Evolutionary conservation across 768 basidiomycete genomes (phyloP).

Genomic region (Agaricus subrufescens): DNA sequence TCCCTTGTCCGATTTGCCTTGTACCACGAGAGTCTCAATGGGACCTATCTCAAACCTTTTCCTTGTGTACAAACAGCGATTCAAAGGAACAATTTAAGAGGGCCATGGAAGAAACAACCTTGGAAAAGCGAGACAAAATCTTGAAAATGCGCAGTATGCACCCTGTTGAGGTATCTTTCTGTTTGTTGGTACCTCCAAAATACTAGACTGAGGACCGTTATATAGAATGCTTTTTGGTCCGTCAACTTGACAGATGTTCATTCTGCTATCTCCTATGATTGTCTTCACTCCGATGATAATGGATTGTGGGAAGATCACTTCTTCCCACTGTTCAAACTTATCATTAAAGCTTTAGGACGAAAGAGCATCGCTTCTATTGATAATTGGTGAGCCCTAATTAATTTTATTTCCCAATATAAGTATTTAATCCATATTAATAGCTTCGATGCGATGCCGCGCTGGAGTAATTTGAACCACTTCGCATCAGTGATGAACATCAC

Average conservation of each 20-base stretch:
- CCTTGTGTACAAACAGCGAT: slow-evolving; percentile 12
- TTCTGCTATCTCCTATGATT: too few relatives aligned
- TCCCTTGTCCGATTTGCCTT: slow-evolving; percentile 31
- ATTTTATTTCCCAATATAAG: too few relatives aligned
- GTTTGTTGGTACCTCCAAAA: too few relatives aligned
- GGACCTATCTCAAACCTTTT: slow-evolving; percentile 14
- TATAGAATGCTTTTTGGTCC: too few relatives aligned
- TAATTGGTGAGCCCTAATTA: too few relatives aligned
- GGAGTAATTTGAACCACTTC: slow-evolving; percentile 29
- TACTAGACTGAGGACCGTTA: too few relatives aligned
- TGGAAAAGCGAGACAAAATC: slow-evolving; percentile 14
- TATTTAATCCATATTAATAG: too few relatives aligned
- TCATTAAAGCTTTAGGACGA: neutral
- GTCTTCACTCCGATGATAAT: too few relatives aligned
- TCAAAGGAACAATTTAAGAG: slow-evolving; percentile 10
- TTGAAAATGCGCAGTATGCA: slow-evolving; percentile 19
- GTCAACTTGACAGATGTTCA: too few relatives aligned
- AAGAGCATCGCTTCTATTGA: neutral
- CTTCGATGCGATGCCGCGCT: slow-evolving; percentile 20
- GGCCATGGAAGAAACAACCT: slow-evolving; percentile 5
- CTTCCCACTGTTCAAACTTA: slow-evolving; percentile 15
- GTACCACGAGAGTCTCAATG: slow-evolving; percentile 21
- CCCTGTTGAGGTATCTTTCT: slow-evolving; percentile 6
- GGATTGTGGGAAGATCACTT: too few relatives aligned
- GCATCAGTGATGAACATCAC: slow-evolving; percentile 12